Base-by-base conservation (phyloP, 2,329 filamentous ascomycete genomes). In the Colletotrichum limetticola region DNA sequence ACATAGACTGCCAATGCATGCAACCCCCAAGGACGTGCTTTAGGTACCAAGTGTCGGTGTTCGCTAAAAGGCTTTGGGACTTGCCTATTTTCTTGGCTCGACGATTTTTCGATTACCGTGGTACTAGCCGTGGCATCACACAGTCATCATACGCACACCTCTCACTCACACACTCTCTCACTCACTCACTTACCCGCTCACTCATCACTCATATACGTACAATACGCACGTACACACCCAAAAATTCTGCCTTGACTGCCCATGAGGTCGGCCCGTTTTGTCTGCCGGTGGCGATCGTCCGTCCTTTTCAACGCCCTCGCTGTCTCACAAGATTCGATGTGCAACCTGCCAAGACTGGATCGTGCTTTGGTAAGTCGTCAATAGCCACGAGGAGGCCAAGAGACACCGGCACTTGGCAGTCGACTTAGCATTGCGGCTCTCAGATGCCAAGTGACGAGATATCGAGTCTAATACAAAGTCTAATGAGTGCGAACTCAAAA, bases 361-460 rank as follows among this genome's bases (percentile, higher is more conserved):
- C 11, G 59, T 61, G 56, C 19, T 46, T 35, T 53, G 55, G 30
- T 37, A 11, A 32, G 19, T 60, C 37, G 35, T 56, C 53, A 28
- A 61, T 12, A 28, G 22, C 60, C 55, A 65, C 60, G 60, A 64
- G 53, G 32, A 52, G 60, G 55, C 66, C 58, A 70, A 58, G 59
- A 7, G 11, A 30, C 8, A 37, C 8, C 16, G 5, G 26, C 16
- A 53, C 59, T 70, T 69, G 70, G 70, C 66, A 52, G 14, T 30
- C 26, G 26, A 24, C 70, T 65, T 65, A 52, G 66, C 70, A 61
- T 66, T 70, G 70, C 66, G 70, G 60, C 70, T 72, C 60, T 56
- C 24, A 28, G n/a, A 35, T 56, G 55, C 60, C 66, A 60, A 69
- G 56, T n/a, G n/a, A 57, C n/a, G 28, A 30, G 11, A 59, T 8